Percentiles rank a stretch among this genome's conserved stretches.
Evolutionary conservation across 805 yeast genomes (phyloP).

Genomic region (Saccharomyces kudriavzevii): DNA sequence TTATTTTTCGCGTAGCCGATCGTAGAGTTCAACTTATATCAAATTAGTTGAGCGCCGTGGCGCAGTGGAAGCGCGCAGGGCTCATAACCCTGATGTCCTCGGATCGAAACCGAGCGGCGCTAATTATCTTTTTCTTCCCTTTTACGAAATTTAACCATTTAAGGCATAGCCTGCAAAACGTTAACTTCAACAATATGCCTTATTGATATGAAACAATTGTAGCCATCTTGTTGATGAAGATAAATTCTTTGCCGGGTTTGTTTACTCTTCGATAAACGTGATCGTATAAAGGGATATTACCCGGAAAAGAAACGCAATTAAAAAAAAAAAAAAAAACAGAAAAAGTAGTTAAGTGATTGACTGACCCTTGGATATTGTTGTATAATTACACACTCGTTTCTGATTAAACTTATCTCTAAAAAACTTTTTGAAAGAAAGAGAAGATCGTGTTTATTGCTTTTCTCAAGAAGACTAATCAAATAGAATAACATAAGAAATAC

Average conservation of each 20-base stretch:
- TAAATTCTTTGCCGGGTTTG: neutral
- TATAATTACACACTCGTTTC: neutral
- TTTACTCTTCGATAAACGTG: neutral
- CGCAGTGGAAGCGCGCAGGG: constrained; percentile 99
- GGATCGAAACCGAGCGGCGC: constrained; percentile 97
- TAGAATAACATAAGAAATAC: neutral
- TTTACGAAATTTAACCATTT: too few relatives aligned
- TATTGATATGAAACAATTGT: neutral
- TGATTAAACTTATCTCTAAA: neutral
- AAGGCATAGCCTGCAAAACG: neutral
- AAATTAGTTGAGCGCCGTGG: constrained; percentile 65
- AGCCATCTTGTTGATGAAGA: too few relatives aligned
- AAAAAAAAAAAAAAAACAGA: neutral
- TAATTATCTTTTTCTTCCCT: constrained; percentile 29
- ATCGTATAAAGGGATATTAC: neutral
- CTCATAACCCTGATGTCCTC: constrained; percentile 97
- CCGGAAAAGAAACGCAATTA: neutral
- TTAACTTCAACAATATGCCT: neutral
- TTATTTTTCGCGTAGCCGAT: too few relatives aligned
- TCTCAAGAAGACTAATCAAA: neutral
- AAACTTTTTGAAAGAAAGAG: neutral
- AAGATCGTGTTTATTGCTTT: neutral
- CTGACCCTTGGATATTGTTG: neutral
- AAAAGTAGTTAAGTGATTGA: neutral
- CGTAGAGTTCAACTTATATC: too few relatives aligned